These are phyloP conservation scores for Trichoderma asperelloides DNA, from an alignment of 495 filamentous ascomycete species.

Conservation along the genomic window DNA sequence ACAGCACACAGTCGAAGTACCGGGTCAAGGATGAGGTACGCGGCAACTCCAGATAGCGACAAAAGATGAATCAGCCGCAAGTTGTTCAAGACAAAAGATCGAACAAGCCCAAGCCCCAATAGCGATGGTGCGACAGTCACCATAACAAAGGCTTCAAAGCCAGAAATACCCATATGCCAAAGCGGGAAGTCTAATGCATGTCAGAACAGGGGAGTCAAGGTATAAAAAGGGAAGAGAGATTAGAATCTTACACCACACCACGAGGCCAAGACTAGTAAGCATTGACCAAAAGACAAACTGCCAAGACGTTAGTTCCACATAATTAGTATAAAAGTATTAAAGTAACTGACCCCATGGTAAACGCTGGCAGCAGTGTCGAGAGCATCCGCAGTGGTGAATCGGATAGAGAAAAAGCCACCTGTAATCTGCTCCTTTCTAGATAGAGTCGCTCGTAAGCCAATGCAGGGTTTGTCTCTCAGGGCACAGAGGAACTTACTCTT, in stretches of 20 bases:
- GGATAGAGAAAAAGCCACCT: constrained; percentile 57
- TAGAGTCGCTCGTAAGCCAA: constrained; percentile 13
- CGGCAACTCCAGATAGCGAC: constrained; percentile 69
- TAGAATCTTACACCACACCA: constrained; percentile 77
- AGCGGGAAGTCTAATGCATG: constrained; percentile 70
- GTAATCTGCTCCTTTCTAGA: constrained; percentile 71
- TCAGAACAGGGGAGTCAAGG: constrained; percentile 15
- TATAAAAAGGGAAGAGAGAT: background rate
- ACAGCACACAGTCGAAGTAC: constrained; percentile 71
- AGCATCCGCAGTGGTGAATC: constrained; percentile 64
- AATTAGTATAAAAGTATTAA: constrained; percentile 9
- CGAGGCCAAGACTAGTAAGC: constrained; percentile 76
- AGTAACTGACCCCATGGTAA: constrained; percentile 72
- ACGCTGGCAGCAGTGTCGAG: constrained; percentile 80
- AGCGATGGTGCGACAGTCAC: constrained; percentile 73
- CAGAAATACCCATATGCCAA: constrained; percentile 99
- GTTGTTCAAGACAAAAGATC: constrained; percentile 57
- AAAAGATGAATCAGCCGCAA: constrained; percentile 61
- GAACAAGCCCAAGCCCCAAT: constrained; percentile 62
- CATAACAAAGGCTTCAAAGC: constrained; percentile 86
- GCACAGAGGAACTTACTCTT: constrained; percentile 54
- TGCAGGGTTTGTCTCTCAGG: background rate
- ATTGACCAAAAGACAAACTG: constrained; percentile 78
- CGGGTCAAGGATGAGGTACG: constrained; percentile 66
- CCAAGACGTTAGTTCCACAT: background rate